Percentiles rank a stretch among this genome's conserved stretches.
Evolutionary conservation across 441 rosid species (phyloP).

Genomic region (Dalechampia spathulata): DNA sequence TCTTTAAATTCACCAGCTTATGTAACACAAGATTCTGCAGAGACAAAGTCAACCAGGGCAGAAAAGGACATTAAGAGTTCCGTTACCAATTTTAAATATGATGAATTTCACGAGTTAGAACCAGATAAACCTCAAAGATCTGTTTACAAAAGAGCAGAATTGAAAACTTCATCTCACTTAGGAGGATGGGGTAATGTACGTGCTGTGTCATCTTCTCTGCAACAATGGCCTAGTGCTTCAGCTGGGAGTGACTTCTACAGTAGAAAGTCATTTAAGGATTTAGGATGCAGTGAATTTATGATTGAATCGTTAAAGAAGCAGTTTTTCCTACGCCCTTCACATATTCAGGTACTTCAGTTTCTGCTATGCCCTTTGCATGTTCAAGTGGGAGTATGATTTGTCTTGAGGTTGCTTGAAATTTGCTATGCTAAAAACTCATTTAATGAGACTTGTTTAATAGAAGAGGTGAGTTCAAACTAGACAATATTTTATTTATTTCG

Average conservation of each 20-base stretch:
- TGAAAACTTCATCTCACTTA: slow-evolving; percentile 29
- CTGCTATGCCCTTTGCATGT: neutral
- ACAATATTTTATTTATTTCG: too few relatives aligned
- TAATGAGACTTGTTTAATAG: too few relatives aligned
- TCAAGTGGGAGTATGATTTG: too few relatives aligned
- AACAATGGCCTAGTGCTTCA: slow-evolving; percentile 20
- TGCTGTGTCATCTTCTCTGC: slow-evolving; percentile 23
- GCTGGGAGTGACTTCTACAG: slow-evolving; percentile 57
- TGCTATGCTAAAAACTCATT: too few relatives aligned
- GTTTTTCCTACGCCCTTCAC: slow-evolving; percentile 53
- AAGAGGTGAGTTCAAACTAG: too few relatives aligned
- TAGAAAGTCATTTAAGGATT: slow-evolving; percentile 51
- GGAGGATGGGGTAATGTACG: slow-evolving; percentile 49
- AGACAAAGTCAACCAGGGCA: slow-evolving; percentile 11
- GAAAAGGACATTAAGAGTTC: slow-evolving; percentile 14
- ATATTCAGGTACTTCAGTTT: slow-evolving; percentile 56
- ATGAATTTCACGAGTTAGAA: neutral
- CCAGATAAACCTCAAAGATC: slow-evolving; percentile 15
- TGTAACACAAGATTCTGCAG: slow-evolving; percentile 14
- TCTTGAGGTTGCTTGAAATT: too few relatives aligned
- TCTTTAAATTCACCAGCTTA: slow-evolving; percentile 18
- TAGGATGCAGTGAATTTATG: slow-evolving; percentile 66
- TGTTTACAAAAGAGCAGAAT: slow-evolving; percentile 20
- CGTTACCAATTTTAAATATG: neutral
- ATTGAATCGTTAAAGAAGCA: slow-evolving; percentile 58